A percentile compares a stretch with the other conserved stretches of the same genome.
Conservation (phyloP, 73 alveolate species). For the Stentor coeruleus region DNA sequence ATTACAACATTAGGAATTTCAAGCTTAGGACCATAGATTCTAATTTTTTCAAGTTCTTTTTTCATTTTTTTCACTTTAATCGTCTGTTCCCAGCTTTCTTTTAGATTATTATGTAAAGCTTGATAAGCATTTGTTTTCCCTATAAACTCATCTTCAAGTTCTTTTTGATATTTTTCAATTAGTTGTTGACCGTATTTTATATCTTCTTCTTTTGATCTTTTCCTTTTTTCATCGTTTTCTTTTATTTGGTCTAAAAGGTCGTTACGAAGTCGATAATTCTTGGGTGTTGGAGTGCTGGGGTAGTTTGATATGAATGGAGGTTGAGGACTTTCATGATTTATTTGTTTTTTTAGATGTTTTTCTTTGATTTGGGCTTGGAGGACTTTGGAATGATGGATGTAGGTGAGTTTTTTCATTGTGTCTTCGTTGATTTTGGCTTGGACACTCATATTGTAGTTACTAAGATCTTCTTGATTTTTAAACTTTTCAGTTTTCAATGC, state of each 20-base stretch:
- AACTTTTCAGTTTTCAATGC: background rate
- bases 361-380: conserved; percentile 11
- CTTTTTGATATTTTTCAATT: background rate
- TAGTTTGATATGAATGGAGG: too few species aligned
- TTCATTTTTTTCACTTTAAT: background rate
- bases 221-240: background rate
- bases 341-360: background rate
- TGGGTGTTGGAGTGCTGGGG: background rate
- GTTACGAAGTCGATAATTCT: background rate
- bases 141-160: background rate
- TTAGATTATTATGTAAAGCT: background rate
- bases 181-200: background rate
- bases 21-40: background rate
- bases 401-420: background rate
- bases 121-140: background rate
- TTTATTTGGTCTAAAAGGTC: background rate
- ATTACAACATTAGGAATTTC: too few species aligned
- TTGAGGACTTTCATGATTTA: background rate
- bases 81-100: background rate
- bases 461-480: background rate
- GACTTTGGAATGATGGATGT: background rate
- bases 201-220: background rate
- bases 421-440: background rate
- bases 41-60: background rate
- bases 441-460: background rate